Evolutionary conservation across 1,139 yeast species (phyloP), one percentile per base, ranked within the genome.

Genomic region (Candida dubliniensis): DNA sequence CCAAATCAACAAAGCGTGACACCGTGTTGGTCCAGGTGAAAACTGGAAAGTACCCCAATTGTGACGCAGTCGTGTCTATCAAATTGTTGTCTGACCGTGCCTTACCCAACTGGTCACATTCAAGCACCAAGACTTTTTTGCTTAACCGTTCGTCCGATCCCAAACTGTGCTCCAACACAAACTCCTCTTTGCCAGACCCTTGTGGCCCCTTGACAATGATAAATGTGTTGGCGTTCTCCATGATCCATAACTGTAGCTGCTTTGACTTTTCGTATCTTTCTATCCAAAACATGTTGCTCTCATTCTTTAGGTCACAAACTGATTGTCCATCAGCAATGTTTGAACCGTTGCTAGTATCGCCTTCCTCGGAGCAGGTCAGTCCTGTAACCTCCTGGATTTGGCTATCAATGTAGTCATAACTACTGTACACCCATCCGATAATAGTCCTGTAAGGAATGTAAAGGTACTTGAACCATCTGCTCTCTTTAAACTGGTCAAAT

Each of bases 1-100:
- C 90, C 54, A 95, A 75, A 64, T 93, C 99, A 43, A 89, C 69
- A 49, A 90, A 84, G 49, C 82, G 81, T 0, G 96, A 81, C 23
- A 91, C 69, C 4, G 87, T 79, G 59, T 88, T 89, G 50, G 91
- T 70, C 96, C 98, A 93, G 9, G 96, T 87, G 62, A 93, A 93
- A 2, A 89, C 84, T 0, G 99, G 99, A 69, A 80, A 88, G 63
- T 93, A 93, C 0, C 99, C 98, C 31, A 90, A 60, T 59, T 88
- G 91, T 32, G 67, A 69, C 0, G 98, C 90, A 10, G 90, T 78
- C 38, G 76, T 76, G 46, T 78, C 77, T 42, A 93, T 69, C 51
- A 89, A 81, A 26, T 76, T 76, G 2, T 84, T 73, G 48, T 90
- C 97, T 24, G 84, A 81, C 54, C 96, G 71, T 1, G 95, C 73